Percentiles rank a stretch among this genome's conserved stretches.
Conservation (phyloP, 768 basidiomycete species). For the Naganishia friedmannii region DNA sequence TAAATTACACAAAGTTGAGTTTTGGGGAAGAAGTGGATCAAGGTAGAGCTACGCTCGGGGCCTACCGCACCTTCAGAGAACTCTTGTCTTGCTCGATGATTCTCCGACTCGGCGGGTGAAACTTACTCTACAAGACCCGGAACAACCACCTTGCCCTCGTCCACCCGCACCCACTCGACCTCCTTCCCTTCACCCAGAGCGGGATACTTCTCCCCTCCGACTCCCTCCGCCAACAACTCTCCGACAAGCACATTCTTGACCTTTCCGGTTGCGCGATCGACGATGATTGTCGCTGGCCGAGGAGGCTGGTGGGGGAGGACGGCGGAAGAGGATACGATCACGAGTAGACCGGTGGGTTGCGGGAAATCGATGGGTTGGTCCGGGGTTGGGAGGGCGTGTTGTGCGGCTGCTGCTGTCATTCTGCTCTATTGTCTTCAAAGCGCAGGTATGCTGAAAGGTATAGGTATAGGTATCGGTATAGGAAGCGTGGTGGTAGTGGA, state of each 20-base stretch:
- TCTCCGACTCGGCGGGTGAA: too few species aligned
- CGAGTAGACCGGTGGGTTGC: conserved; percentile 29
- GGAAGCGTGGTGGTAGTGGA: too few species aligned
- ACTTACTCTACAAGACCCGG: conserved; percentile 80
- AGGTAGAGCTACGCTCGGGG: too few species aligned
- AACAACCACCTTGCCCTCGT: conserved; percentile 64
- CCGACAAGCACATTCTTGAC: conserved; percentile 58
- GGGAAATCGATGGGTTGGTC: not conserved
- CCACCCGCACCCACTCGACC: conserved; percentile 55
- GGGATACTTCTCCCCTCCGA: conserved; percentile 22
- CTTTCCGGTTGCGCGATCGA: conserved; percentile 62
- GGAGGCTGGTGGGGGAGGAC: conserved; percentile 57
- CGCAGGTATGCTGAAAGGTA: too few species aligned
- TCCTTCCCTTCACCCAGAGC: conserved; percentile 49
- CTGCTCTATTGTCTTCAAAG: too few species aligned
- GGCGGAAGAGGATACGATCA: conserved; percentile 61
- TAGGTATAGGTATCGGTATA: too few species aligned
- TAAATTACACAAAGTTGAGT: too few species aligned
- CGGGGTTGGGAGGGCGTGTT: not conserved
- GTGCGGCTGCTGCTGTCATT: not conserved
- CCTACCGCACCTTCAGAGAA: not conserved
- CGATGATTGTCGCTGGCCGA: conserved; percentile 65
- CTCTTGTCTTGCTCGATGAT: too few species aligned
- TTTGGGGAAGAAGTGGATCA: too few species aligned
- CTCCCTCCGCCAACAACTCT: conserved; percentile 40